Conservation (phyloP, 768 basidiomycete species). For the Calocybe gangraenosa region DNA sequence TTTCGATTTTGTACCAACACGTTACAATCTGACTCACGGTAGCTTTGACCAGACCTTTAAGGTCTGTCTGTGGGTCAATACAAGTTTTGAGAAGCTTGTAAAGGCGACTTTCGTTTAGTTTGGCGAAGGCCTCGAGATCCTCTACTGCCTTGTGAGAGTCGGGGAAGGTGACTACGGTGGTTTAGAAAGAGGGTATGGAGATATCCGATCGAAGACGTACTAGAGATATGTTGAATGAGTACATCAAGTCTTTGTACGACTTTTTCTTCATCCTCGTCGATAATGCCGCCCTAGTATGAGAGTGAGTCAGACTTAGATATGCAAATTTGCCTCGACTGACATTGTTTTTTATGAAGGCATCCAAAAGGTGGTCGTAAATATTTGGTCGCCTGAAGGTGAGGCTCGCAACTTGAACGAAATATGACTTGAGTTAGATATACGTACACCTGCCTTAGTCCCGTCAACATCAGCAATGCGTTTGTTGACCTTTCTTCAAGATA, state of each 20-base stretch:
- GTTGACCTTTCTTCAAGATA: conserved; percentile 59
- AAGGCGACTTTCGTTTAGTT: conserved; percentile 77
- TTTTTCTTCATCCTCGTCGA: conserved; percentile 76
- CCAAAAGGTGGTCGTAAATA: conserved; percentile 64
- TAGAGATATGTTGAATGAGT: conserved; percentile 53
- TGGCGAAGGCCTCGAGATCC: conserved; percentile 81
- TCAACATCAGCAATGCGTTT: conserved; percentile 54
- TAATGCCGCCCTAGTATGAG: conserved; percentile 73
- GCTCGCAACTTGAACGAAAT: conserved; percentile 1
- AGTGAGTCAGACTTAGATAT: conserved; percentile 2
- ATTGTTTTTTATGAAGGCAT: conserved; percentile 77
- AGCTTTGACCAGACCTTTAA: conserved; percentile 76
- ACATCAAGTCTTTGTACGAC: conserved; percentile 50
- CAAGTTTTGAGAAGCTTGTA: conserved; percentile 83
- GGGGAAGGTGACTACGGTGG: conserved; percentile 43
- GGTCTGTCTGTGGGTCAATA: conserved; percentile 79
- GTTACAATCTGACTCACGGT: conserved; percentile 42
- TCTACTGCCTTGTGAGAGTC: conserved; percentile 74
- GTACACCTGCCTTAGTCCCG: conserved; percentile 61
- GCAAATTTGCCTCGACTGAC: conserved; percentile 41
- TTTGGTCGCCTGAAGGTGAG: conserved; percentile 53
- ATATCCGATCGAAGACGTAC: conserved; percentile 34
- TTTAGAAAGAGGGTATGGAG: conserved; percentile 1
- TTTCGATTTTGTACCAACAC: neutral
- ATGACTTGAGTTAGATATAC: conserved; percentile 21